phyloP scores from a whole-genome alignment of 2,329 filamentous ascomycete genomes.

The Alternaria postmessia region DNA sequence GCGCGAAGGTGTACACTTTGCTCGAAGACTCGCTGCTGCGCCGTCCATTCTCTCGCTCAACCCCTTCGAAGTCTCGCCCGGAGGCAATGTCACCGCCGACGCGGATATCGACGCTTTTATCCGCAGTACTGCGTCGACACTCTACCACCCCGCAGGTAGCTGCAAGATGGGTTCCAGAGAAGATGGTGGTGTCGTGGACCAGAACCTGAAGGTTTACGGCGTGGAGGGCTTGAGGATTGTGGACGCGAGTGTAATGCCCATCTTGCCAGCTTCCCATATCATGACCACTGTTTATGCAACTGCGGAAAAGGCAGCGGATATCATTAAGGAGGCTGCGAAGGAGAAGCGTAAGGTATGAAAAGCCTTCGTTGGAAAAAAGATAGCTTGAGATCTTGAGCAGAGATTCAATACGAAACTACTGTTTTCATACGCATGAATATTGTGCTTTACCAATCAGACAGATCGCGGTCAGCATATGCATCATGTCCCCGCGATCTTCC shows the following conservation, averaged over 20 bases:
- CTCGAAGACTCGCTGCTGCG: conserved; percentile 21
- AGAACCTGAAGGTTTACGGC: conserved; percentile 36
- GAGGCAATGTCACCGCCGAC: conserved; percentile 29
- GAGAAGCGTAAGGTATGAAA: neutral
- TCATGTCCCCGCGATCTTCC: conserved; percentile 26
- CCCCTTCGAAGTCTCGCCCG: conserved; percentile 32
- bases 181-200: conserved; percentile 40
- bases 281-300: conserved; percentile 33
- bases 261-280: conserved; percentile 28
- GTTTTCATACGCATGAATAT: neutral
- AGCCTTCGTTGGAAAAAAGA: neutral
- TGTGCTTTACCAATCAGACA: neutral
- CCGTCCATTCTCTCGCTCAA: conserved; percentile 25
- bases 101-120: conserved; percentile 28
- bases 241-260: conserved; percentile 30
- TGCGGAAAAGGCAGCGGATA: conserved; percentile 30
- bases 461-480: neutral
- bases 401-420: neutral
- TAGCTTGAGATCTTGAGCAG: neutral
- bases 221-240: conserved; percentile 29
- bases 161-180: conserved; percentile 37
- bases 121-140: conserved; percentile 19
- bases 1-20: conserved; percentile 33
- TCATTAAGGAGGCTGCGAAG: conserved; percentile 11
- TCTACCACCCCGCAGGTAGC: conserved; percentile 39